Percentiles rank a stretch among this genome's conserved stretches.
These are phyloP conservation scores for Chytriomyces sp. DNA, from an alignment of 192 early-diverging fungal genomes.

Conservation along the genomic window DNA sequence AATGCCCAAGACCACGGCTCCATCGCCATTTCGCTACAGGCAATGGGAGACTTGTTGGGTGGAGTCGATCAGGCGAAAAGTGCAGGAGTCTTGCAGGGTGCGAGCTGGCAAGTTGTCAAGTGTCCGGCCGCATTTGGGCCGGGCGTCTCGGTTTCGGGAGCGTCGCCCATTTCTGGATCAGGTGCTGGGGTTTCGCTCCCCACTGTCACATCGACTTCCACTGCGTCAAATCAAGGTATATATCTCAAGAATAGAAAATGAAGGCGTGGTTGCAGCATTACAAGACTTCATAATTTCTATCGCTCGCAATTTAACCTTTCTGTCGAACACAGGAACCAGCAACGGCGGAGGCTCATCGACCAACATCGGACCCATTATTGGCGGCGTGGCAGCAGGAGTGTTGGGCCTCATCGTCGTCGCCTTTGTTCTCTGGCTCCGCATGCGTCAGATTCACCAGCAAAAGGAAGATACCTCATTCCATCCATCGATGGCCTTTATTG, in stretches of 20 bases:
- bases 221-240: no score
- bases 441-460: not conserved
- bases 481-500: not conserved
- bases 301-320: no score
- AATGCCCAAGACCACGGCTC: not conserved
- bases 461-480: not conserved
- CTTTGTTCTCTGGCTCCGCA: not conserved
- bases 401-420: not conserved
- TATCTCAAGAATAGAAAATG: no score
- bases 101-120: not conserved
- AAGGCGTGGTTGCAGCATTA: no score
- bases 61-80: not conserved
- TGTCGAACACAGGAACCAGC: no score
- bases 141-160: not conserved
- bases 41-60: constrained; percentile 1
- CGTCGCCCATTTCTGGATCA: not conserved
- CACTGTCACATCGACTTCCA: not conserved
- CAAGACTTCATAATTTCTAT: no score
- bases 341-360: no score
- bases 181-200: not conserved
- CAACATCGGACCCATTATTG: not conserved
- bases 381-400: not conserved
- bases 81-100: not conserved
- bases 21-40: constrained; percentile 3
- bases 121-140: not conserved